A percentile compares a stretch with the other conserved stretches of the same genome.
phyloP scores from a whole-genome alignment of 176 grass and related monocot genomes.

The Avena sativa region DNA sequence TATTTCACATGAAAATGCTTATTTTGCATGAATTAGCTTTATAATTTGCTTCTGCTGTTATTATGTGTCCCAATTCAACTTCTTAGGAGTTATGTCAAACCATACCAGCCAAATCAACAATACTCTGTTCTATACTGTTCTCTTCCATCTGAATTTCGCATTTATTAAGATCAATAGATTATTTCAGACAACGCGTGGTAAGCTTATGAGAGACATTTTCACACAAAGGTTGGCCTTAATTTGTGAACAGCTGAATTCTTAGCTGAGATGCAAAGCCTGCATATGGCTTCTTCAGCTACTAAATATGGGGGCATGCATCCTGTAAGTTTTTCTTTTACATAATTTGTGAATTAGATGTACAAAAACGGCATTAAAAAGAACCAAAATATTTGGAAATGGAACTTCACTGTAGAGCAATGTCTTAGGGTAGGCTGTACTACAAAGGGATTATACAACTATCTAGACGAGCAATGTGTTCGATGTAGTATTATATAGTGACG shows the following conservation, averaged over 20 bases:
- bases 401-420: neutral
- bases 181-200: neutral
- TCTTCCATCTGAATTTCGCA: slow-evolving; percentile 2
- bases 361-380: neutral
- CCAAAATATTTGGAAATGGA: neutral
- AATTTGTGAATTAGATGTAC: neutral
- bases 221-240: slow-evolving; percentile 11
- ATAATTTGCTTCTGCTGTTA: slow-evolving; percentile 15
- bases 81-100: neutral
- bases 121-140: neutral
- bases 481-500: neutral
- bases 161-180: slow-evolving; percentile 1
- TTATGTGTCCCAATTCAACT: neutral
- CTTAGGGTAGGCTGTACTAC: neutral
- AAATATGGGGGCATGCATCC: neutral
- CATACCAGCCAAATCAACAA: neutral
- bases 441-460: neutral
- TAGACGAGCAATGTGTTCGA: neutral
- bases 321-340: neutral
- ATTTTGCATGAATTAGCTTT: slow-evolving; percentile 1
- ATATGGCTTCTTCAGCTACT: neutral
- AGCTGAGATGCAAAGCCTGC: no score
- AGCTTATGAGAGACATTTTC: neutral
- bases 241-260: no score
- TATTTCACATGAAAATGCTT: neutral